A percentile compares a stretch with the other conserved stretches of the same genome.
Conservation (phyloP, 805 yeast genomes). For the Starmerella lactis-condensi region DNA sequence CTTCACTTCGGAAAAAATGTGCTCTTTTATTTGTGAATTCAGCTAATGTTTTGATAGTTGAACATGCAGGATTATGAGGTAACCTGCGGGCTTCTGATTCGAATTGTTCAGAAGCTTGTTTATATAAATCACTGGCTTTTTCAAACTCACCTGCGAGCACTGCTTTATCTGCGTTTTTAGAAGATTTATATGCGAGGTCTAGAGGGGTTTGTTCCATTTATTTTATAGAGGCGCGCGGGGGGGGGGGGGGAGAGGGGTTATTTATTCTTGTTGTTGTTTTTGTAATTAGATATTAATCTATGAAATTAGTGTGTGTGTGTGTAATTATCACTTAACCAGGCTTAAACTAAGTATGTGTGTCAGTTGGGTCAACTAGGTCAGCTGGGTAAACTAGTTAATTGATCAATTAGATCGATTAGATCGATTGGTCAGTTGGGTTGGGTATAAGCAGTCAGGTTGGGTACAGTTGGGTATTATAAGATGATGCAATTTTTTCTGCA, state of each 20-base stretch:
- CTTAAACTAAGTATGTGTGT: no score
- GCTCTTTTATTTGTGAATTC: conserved; percentile 21
- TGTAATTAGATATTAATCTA: no score
- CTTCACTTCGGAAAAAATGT: conserved; percentile 19
- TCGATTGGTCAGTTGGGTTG: conserved; percentile 2
- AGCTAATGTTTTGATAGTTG: conserved; percentile 21
- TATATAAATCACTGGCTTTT: conserved; percentile 27
- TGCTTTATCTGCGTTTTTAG: conserved; percentile 36
- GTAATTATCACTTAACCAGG: no score
- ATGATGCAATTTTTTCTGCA: no score
- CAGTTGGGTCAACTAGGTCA: no score
- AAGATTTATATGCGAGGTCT: conserved; percentile 31
- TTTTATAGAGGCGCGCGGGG: no score
- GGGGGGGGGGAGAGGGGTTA: no score
- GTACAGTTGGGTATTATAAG: no score
- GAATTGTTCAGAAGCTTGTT: conserved; percentile 24
- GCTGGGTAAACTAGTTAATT: background rate
- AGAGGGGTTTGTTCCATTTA: conserved; percentile 15
- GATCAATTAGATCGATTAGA: conserved; percentile 1
- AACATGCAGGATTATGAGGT: conserved; percentile 19
- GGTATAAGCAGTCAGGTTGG: no score
- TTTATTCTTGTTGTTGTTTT: no score
- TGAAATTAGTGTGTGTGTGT: no score
- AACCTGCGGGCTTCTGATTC: conserved; percentile 17
- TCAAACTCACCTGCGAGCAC: conserved; percentile 27